Percentiles rank a stretch among this genome's conserved stretches.
phyloP scores from a whole-genome alignment of 2,329 filamentous ascomycete species.

The Ophiocordyceps camponoti-saundersi region DNA sequence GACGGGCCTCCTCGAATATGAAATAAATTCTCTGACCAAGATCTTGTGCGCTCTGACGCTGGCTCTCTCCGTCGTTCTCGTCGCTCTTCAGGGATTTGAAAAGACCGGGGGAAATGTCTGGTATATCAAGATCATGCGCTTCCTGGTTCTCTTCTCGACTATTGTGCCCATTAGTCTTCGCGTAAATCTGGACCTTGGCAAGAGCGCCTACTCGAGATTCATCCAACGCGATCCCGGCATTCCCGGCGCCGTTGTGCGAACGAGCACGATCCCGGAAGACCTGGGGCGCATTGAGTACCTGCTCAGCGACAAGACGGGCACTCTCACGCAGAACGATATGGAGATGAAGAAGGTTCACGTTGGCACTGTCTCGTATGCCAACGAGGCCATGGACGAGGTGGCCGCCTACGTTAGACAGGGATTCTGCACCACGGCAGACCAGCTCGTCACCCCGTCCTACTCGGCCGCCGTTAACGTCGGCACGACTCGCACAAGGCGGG shows the following conservation, averaged over 20 bases:
- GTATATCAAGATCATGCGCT: conserved; percentile 98
- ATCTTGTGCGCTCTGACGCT: conserved; percentile 85
- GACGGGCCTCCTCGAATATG: conserved; percentile 80
- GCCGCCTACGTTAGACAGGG: conserved; percentile 70
- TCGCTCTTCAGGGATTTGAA: conserved; percentile 71
- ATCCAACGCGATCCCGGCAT: conserved; percentile 88
- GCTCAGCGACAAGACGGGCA: conserved; percentile 95
- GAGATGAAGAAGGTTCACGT: conserved; percentile 98
- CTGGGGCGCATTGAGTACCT: conserved; percentile 91
- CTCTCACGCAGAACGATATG: conserved; percentile 94
- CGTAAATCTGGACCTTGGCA: conserved; percentile 93
- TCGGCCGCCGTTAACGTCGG: conserved; percentile 40
- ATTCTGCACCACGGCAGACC: conserved; percentile 41
- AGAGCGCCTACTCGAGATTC: conserved; percentile 88
- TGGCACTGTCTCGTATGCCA: conserved; percentile 93
- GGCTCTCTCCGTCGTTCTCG: conserved; percentile 69
- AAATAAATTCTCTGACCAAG: conserved; percentile 94
- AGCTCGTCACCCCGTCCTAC: conserved; percentile 58
- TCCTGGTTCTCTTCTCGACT: conserved; percentile 94
- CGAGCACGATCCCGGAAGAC: conserved; percentile 94
- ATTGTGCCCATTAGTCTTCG: conserved; percentile 95
- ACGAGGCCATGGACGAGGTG: conserved; percentile 98
- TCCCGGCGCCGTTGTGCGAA: conserved; percentile 79
- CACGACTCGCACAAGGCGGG: conserved; percentile 70
- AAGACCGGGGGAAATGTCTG: conserved; percentile 50